Percentiles rank a stretch among this genome's conserved stretches.
These are phyloP conservation scores for Carallia brachiata DNA, from an alignment of 345 rosid genomes.

Conservation along the genomic window DNA sequence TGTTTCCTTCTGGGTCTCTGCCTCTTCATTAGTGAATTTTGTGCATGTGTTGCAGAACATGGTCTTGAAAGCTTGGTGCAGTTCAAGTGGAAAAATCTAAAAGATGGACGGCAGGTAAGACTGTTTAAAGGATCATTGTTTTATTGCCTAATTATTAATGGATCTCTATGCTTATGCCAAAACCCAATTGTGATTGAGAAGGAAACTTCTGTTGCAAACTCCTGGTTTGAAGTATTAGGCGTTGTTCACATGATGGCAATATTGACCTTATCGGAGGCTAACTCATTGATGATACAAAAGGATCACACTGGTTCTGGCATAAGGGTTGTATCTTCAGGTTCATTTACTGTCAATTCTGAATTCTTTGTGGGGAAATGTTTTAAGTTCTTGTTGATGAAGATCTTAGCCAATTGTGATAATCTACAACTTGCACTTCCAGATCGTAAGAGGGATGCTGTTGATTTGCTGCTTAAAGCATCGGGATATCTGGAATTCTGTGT, in stretches of 20 bases:
- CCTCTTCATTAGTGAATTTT: constrained; percentile 1
- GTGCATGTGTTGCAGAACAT: constrained; percentile 37
- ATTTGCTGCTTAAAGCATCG: constrained; percentile 82
- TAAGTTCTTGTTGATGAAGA: not conserved
- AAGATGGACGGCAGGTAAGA: constrained; percentile 59
- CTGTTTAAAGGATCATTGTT: not conserved
- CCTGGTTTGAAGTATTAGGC: constrained; percentile 71
- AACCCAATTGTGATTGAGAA: constrained; percentile 22
- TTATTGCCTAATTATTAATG: not conserved
- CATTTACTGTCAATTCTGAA: not conserved
- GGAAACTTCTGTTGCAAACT: constrained; percentile 56
- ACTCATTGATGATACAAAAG: constrained; percentile 69
- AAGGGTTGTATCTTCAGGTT: constrained; percentile 70
- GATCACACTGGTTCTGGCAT: constrained; percentile 57
- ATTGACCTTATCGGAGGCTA: constrained; percentile 68
- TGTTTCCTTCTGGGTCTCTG: not conserved
- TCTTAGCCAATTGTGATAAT: not conserved
- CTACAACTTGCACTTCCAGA: constrained; percentile 31
- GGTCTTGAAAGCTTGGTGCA: constrained; percentile 62
- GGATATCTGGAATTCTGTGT: constrained; percentile 79
- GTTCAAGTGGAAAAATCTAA: constrained; percentile 69
- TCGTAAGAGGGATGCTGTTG: constrained; percentile 75
- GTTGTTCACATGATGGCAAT: constrained; percentile 79
- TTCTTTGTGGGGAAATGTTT: not conserved
- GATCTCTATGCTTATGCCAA: constrained; percentile 9